phyloP scores from a whole-genome alignment of 257 asterid species.

The Asclepias syriaca region DNA sequence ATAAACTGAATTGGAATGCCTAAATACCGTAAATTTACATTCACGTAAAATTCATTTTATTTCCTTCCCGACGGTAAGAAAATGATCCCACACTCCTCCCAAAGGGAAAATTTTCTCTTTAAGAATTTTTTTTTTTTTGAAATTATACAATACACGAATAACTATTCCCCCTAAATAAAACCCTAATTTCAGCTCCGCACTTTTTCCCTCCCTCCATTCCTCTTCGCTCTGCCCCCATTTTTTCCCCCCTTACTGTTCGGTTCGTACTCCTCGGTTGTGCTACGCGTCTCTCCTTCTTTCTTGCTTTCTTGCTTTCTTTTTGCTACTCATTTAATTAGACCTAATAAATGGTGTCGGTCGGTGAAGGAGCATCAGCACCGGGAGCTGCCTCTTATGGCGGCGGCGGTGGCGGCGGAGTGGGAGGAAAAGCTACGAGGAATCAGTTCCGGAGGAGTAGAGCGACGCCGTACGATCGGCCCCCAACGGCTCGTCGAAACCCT shows the following conservation, averaged over 20 bases:
- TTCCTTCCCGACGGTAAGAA: too few species aligned
- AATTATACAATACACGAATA: background rate
- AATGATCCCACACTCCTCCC: background rate
- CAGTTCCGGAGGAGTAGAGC: slow-evolving; percentile 44
- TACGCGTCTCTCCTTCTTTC: slow-evolving; percentile 6
- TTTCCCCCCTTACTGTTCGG: background rate
- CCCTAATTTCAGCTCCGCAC: slow-evolving; percentile 39
- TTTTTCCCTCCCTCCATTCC: slow-evolving; percentile 17
- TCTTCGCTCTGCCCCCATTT: slow-evolving; percentile 8
- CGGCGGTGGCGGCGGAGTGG: slow-evolving; percentile 68
- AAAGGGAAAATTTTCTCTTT: background rate
- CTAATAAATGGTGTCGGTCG: slow-evolving; percentile 65
- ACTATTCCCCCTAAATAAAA: slow-evolving; percentile 12
- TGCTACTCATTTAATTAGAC: slow-evolving; percentile 14
- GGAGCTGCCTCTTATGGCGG: slow-evolving; percentile 28
- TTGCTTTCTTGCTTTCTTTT: background rate
- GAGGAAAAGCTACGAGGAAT: slow-evolving; percentile 73
- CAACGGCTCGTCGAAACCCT: slow-evolving; percentile 36
- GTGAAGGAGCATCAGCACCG: slow-evolving; percentile 42
- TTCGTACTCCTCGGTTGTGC: slow-evolving; percentile 1
- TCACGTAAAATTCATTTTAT: too few species aligned
- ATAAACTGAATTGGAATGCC: too few species aligned
- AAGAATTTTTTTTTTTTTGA: background rate
- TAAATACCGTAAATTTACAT: too few species aligned
- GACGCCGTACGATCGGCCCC: slow-evolving; percentile 88